Base-by-base conservation (phyloP, 2,329 filamentous ascomycete genomes). In the Colletotrichum sublineola region DNA sequence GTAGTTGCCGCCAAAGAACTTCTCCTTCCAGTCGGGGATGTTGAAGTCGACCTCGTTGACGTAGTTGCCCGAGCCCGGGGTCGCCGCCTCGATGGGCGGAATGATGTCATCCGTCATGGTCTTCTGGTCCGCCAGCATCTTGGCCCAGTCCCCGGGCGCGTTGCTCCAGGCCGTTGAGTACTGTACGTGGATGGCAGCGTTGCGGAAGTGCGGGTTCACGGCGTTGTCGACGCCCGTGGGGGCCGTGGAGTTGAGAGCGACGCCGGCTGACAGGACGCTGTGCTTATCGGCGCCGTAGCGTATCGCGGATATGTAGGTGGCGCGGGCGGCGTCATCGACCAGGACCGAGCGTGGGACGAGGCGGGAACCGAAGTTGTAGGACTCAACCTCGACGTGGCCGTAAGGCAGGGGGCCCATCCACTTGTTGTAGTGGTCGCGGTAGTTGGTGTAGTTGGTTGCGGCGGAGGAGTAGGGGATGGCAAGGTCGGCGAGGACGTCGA, bases 31-130 rank as follows among this genome's bases (percentile, higher is more conserved):
- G 67, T 84, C 75, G 1, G 82, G 82, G 76, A 88, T 82, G 70
- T 82, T 80, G 53, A 86, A 83, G 76, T 89, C 84, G 2, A 81
- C 84, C 80, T 90, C 88, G 73, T 87, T 88, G 76, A 86, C 77
- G 73, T 88, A 88, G 5, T 84, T 80, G 5, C 86, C 85, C 1
- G 78, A 78, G 1, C 80, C 83, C 4, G 84, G 84, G 0, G 84
- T 82, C 14, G 72, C 63, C n/a, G 68, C 68, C 68, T 75, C 73
- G 46, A 75, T 74, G 61, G 67, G 71, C 38, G 73, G 73, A 36
- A 75, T 74, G 44, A 75, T 62, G 31, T 62, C 67, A 15, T 75
- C 67, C 44, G 73, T 75, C 71, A 75, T 73, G 50, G 50, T 53
- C 68, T 62, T 73, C 67, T 71, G 71, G 56, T 73, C 71, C 31